A percentile compares a stretch with the other conserved stretches of the same genome.
Conservation (phyloP, 106 monocot species). For the Phalaenopsis aphrodite region DNA sequence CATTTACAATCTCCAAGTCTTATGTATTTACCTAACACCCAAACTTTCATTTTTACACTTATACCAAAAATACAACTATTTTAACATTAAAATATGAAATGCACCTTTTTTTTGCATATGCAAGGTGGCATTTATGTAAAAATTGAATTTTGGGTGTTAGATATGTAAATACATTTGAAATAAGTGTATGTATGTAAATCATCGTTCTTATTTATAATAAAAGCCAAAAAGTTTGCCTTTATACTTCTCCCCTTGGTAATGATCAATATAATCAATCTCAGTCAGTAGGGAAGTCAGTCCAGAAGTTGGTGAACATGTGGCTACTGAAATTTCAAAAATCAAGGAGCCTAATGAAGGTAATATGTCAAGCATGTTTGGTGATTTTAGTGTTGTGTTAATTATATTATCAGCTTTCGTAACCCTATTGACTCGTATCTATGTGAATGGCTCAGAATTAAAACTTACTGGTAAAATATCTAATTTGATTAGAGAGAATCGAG, state of each 20-base stretch:
- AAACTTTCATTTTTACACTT: too few species aligned
- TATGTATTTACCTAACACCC: too few species aligned
- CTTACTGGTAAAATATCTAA: constrained; percentile 11
- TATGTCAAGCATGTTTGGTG: constrained; percentile 22
- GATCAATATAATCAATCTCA: constrained; percentile 56
- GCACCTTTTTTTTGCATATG: too few species aligned
- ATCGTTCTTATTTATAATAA: background rate
- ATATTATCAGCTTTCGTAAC: constrained; percentile 16
- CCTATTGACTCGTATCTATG: constrained; percentile 44
- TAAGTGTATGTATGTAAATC: too few species aligned
- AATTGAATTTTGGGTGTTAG: too few species aligned
- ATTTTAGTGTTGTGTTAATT: background rate
- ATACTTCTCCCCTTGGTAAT: constrained; percentile 15
- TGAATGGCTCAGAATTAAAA: constrained; percentile 33
- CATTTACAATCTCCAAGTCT: too few species aligned
- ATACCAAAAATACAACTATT: too few species aligned
- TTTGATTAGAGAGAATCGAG: background rate
- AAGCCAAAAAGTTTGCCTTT: constrained; percentile 1
- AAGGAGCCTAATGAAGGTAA: constrained; percentile 57
- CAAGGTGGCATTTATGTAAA: too few species aligned
- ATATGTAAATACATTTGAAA: too few species aligned
- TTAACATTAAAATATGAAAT: too few species aligned
- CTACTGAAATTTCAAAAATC: constrained; percentile 12
- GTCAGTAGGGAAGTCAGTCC: constrained; percentile 64
- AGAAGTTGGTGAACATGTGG: constrained; percentile 32